These are phyloP conservation scores for Tylopilus plumbeoviolaceoides DNA, from an alignment of 768 basidiomycete genomes.

Conservation along the genomic window DNA sequence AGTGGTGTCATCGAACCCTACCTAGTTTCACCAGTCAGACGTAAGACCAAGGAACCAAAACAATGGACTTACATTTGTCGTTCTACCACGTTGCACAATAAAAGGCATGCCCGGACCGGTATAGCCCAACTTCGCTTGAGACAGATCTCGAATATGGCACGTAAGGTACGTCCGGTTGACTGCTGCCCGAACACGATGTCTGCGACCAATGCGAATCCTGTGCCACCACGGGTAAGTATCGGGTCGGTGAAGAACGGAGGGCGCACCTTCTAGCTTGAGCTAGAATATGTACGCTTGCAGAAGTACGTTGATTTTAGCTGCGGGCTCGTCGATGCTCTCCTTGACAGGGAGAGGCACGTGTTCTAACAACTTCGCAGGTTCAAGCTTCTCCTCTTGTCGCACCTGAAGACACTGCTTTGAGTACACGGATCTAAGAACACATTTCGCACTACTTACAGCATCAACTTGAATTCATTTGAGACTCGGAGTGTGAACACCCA, in stretches of 20 bases:
- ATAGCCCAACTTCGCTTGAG: constrained; percentile 90
- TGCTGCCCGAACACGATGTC: constrained; percentile 96
- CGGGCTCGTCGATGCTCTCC: constrained; percentile 92
- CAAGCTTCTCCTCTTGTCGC: constrained; percentile 57
- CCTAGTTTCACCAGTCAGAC: constrained; percentile 39
- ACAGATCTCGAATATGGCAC: constrained; percentile 3
- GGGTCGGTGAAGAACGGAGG: background rate
- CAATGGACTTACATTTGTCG: constrained; percentile 59
- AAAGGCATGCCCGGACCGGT: constrained; percentile 85
- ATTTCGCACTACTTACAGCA: constrained; percentile 16
- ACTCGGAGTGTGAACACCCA: background rate
- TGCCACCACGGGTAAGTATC: background rate
- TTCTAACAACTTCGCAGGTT: constrained; percentile 3
- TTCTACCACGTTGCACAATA: constrained; percentile 96
- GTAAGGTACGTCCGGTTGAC: constrained; percentile 68
- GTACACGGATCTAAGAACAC: background rate
- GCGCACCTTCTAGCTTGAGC: constrained; percentile 3
- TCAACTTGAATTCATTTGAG: constrained; percentile 5
- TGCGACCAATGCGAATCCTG: constrained; percentile 3
- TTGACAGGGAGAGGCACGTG: constrained; percentile 77
- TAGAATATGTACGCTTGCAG: constrained; percentile 2
- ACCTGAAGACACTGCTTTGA: constrained; percentile 36
- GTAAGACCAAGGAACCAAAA: background rate
- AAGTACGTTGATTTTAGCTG: constrained; percentile 90
- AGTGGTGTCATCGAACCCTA: constrained; percentile 98